Evolutionary conservation across 306 rosid genomes (phyloP).

Genomic region (Prinsepia uniflora): DNA sequence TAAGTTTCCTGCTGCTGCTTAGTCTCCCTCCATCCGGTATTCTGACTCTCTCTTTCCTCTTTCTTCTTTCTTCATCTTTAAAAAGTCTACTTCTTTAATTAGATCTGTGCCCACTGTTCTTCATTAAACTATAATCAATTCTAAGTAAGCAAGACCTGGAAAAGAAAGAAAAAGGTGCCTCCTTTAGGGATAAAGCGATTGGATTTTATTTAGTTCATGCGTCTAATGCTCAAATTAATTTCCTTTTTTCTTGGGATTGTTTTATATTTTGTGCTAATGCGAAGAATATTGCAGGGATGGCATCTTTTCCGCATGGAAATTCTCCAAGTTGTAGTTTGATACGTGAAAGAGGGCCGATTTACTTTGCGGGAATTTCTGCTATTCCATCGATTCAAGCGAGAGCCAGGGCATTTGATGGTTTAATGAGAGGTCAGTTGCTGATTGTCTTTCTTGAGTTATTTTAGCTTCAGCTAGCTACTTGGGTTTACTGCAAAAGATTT

Average conservation of each 20-base stretch:
- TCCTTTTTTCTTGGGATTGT: not conserved
- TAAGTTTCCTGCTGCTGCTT: not conserved
- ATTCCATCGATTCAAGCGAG: constrained; percentile 37
- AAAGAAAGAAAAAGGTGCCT: not conserved
- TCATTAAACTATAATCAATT: not conserved
- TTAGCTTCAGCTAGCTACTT: not conserved
- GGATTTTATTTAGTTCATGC: not conserved
- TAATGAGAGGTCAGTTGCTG: constrained; percentile 44
- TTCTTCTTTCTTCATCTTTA: not conserved
- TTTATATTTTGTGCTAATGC: constrained; percentile 2
- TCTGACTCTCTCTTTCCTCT: not conserved
- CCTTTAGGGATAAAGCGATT: not conserved
- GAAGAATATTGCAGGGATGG: constrained; percentile 43
- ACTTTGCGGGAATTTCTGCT: constrained; percentile 39
- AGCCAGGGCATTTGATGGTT: constrained; percentile 33
- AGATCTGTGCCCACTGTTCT: not conserved
- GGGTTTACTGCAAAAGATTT: not conserved
- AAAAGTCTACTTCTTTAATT: not conserved
- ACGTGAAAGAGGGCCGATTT: constrained; percentile 29
- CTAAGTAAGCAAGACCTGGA: not conserved
- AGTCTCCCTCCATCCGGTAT: constrained; percentile 1
- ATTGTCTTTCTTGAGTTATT: constrained; percentile 7
- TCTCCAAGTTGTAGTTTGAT: constrained; percentile 35
- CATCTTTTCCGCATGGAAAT: constrained; percentile 34
- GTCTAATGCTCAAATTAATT: not conserved